Base-by-base conservation (phyloP, 371 early-diverging fungal genomes). In the Apophysomyces sp. region DNA sequence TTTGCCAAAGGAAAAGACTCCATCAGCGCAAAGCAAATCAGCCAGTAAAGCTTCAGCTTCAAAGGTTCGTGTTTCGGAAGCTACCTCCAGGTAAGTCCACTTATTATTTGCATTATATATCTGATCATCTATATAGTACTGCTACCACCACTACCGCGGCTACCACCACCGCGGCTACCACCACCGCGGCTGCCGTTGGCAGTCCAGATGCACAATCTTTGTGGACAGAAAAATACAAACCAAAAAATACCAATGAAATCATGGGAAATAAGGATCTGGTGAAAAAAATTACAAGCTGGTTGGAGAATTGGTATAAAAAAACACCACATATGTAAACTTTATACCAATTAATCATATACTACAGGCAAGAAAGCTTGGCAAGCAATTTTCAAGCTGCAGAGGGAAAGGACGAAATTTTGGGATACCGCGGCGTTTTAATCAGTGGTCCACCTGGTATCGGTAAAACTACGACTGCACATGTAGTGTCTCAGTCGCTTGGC, bases 401-500 rank as follows among this genome's bases (percentile, higher is more conserved):
- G 8, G 53, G 52, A n/a, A 55, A 69, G n/a, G 64, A 63, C 15
- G 64, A 62, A 8, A 67, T 72, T 9, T 36, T 51, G 16, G 39
- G 37, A 4, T 79, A 66, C 55, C 84, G 90, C 15, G 96, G 99
- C 0, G 83, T 93, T 3, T 70, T 99, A 7, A 76, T 99, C 0
- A 94, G 96, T 41, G 99, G 99, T 0, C 92, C 97, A 11, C 99
- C 99, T 8, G 99, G 99, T 2, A 92, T 99, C 29, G 99, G 99
- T 34, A 99, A 99, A 76, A 99, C 99, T 3, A 97, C 99, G 0
- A 82, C 97, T 0, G 99, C 98, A 1, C 93, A 95, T 71, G 72
- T 99, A 16, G 91, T 94, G 4, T 94, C 95, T 13, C 76, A 86
- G 26, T 69, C 82, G 11, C 85, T 90, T 29, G 97, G 95, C 0